Percentiles rank a stretch among this genome's conserved stretches.
phyloP scores from a whole-genome alignment of 2,329 filamentous ascomycete species.

The Dendrostoma leiphaemia region DNA sequence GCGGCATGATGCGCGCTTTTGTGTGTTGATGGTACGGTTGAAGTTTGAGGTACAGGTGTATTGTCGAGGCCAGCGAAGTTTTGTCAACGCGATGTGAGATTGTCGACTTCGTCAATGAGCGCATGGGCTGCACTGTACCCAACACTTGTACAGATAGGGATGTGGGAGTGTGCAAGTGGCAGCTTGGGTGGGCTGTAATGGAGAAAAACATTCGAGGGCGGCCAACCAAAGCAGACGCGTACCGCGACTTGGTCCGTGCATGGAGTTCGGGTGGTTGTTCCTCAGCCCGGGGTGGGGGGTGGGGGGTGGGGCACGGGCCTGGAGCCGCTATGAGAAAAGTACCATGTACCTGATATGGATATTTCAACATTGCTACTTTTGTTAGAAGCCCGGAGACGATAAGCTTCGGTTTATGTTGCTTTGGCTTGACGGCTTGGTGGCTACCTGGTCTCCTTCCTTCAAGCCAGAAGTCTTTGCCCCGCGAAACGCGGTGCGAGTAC shows the following conservation, averaged over 20 bases:
- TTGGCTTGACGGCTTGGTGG: no score
- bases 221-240: slow-evolving; percentile 6
- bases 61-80: background rate
- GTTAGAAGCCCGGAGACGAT: no score
- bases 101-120: slow-evolving; percentile 8
- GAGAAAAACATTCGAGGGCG: slow-evolving; percentile 14
- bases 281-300: no score
- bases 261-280: no score
- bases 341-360: no score
- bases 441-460: no score
- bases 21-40: background rate
- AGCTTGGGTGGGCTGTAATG: slow-evolving; percentile 10
- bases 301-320: no score
- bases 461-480: no score
- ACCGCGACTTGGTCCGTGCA: slow-evolving; percentile 18
- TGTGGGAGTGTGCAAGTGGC: slow-evolving; percentile 1
- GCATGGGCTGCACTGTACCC: background rate
- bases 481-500: no score
- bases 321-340: no score
- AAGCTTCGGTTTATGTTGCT: no score
- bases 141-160: slow-evolving; percentile 4
- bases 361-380: no score
- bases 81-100: background rate
- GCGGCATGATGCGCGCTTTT: slow-evolving; percentile 25
- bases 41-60: background rate